These are phyloP conservation scores for Ploettnerulaceae sp. DNA, from an alignment of 2,329 filamentous ascomycete genomes.

Conservation along the genomic window DNA sequence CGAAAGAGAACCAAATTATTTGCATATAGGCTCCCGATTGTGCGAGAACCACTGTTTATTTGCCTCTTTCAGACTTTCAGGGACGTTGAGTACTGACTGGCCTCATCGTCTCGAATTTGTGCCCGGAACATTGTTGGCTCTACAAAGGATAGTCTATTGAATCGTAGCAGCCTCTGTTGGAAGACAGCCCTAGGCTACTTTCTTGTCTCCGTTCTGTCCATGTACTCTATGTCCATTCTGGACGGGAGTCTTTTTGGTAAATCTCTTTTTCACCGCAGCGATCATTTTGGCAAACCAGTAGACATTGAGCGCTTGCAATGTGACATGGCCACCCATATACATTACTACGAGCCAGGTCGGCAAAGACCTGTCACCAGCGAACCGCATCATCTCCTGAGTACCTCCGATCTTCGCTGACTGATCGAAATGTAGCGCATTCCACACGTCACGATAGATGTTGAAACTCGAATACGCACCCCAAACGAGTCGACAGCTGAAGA, in stretches of 20 bases:
- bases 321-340: slow-evolving; percentile 66
- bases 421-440: slow-evolving; percentile 33
- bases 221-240: neutral
- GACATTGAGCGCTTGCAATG: slow-evolving; percentile 70
- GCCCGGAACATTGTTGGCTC: too few species aligned
- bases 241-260: slow-evolving; percentile 16
- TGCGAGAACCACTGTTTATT: too few species aligned
- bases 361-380: slow-evolving; percentile 41
- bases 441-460: slow-evolving; percentile 65
- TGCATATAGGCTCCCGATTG: too few species aligned
- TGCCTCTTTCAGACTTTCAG: too few species aligned
- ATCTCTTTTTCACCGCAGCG: slow-evolving; percentile 25
- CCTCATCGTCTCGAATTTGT: too few species aligned
- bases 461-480: slow-evolving; percentile 70
- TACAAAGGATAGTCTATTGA: too few species aligned
- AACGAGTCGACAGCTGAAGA: slow-evolving; percentile 71
- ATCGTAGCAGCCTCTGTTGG: too few species aligned
- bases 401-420: slow-evolving; percentile 36
- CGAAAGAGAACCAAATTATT: too few species aligned
- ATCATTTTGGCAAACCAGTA: slow-evolving; percentile 83
- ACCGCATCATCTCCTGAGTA: slow-evolving; percentile 23
- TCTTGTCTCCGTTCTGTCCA: slow-evolving; percentile 5
- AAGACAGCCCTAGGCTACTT: neutral
- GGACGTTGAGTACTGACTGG: too few species aligned
- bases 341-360: slow-evolving; percentile 64